Conservation (phyloP, 108 stramenopile genomes). For the Stephanodiscus triporus region DNA sequence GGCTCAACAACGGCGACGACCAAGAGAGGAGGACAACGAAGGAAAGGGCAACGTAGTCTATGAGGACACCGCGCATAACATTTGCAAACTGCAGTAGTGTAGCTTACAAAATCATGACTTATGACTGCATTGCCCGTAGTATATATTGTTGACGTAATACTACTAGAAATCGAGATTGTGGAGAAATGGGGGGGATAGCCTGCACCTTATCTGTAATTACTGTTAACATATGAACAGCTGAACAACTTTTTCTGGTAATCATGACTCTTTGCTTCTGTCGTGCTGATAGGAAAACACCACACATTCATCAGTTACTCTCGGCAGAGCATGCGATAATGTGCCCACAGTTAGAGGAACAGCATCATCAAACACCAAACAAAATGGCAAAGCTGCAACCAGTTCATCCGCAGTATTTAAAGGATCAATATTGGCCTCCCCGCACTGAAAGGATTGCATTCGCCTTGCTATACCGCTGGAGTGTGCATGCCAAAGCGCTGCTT, state of each 20-base stretch:
- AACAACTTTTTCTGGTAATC: neutral
- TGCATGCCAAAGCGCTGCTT: constrained; percentile 42
- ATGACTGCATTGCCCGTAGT: too few species aligned
- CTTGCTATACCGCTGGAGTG: constrained; percentile 36
- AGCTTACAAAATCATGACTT: too few species aligned
- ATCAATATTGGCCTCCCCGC: constrained; percentile 1
- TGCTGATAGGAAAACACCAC: constrained; percentile 31
- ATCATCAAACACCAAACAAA: constrained; percentile 55
- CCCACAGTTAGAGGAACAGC: constrained; percentile 35
- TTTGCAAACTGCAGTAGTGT: too few species aligned
- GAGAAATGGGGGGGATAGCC: too few species aligned
- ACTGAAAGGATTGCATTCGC: constrained; percentile 17
- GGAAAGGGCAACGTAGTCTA: too few species aligned
- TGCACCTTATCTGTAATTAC: neutral
- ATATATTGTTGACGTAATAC: too few species aligned
- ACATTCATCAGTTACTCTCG: constrained; percentile 42
- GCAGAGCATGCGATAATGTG: constrained; percentile 39
- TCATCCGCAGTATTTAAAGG: neutral
- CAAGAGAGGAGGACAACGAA: too few species aligned
- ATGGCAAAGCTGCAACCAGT: constrained; percentile 15
- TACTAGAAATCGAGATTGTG: too few species aligned
- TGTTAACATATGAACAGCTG: neutral
- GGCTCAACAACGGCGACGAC: too few species aligned
- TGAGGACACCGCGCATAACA: too few species aligned
- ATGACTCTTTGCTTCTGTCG: neutral